Percentiles rank a stretch among this genome's conserved stretches.
Conservation (phyloP, 176 grass and related monocot genomes). For the Musa acuminata region DNA sequence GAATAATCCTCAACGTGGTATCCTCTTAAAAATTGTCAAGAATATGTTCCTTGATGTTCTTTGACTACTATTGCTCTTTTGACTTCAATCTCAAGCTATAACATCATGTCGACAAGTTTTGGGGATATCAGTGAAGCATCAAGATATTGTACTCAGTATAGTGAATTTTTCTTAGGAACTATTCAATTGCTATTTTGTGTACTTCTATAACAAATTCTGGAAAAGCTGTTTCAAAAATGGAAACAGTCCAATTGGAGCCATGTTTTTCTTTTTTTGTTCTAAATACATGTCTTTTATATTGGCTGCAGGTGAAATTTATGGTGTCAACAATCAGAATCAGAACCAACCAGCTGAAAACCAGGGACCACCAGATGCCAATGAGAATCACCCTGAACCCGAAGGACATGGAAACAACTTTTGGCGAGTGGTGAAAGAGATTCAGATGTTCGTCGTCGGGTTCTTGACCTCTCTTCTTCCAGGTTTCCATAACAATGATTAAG, state of each 20-base stretch:
- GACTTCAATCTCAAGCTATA: too few relatives aligned
- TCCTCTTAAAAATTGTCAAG: not conserved
- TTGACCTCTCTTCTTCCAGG: slow-evolving; percentile 90
- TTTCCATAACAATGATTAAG: slow-evolving; percentile 84
- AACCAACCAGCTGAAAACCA: slow-evolving; percentile 49
- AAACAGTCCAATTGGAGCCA: not conserved
- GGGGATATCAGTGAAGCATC: too few relatives aligned
- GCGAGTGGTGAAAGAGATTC: slow-evolving; percentile 68
- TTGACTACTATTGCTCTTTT: too few relatives aligned
- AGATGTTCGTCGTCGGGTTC: slow-evolving; percentile 78
- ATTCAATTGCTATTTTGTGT: too few relatives aligned
- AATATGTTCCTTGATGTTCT: too few relatives aligned
- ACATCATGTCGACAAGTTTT: too few relatives aligned
- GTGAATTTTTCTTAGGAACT: too few relatives aligned
- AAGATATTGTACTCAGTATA: too few relatives aligned
- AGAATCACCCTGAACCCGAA: slow-evolving; percentile 37
- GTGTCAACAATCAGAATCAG: slow-evolving; percentile 22
- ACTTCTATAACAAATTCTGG: too few relatives aligned
- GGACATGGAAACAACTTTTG: slow-evolving; percentile 42
- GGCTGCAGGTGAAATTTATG: slow-evolving; percentile 34
- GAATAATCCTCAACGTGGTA: slow-evolving; percentile 52
- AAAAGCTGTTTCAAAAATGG: not conserved
- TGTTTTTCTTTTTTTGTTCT: not conserved
- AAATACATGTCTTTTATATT: not conserved
- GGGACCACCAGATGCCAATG: slow-evolving; percentile 42